Conservation (phyloP, 1,139 yeast genomes). For the Candida freyschussii region DNA sequence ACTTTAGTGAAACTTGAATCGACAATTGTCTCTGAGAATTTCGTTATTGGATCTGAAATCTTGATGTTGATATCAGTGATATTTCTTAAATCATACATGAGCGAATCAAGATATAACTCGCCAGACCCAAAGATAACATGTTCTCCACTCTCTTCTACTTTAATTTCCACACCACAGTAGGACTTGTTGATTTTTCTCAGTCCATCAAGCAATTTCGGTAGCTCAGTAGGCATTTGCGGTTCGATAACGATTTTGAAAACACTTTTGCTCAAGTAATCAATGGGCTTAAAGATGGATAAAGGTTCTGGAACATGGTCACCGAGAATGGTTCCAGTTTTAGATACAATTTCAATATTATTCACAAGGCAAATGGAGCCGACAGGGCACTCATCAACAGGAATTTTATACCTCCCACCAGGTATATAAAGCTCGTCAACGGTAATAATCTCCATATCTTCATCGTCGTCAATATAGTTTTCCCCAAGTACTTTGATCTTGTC, state of each 20-base stretch:
- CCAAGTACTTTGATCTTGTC: conserved; percentile 53
- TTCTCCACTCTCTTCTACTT: conserved; percentile 88
- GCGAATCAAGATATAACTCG: conserved; percentile 81
- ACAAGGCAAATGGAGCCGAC: conserved; percentile 67
- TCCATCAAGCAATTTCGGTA: conserved; percentile 68
- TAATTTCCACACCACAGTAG: conserved; percentile 61
- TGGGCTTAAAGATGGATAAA: conserved; percentile 36
- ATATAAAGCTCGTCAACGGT: conserved; percentile 48
- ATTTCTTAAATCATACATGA: conserved; percentile 71
- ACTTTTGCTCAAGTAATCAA: conserved; percentile 46
- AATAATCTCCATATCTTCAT: conserved; percentile 41
- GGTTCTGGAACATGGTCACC: conserved; percentile 24
- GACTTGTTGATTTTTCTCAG: conserved; percentile 56
- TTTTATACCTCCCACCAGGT: conserved; percentile 68
- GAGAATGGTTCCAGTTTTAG: conserved; percentile 55
- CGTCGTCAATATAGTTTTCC: conserved; percentile 46
- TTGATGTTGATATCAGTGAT: conserved; percentile 64
- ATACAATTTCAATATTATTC: conserved; percentile 53
- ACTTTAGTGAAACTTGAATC: conserved; percentile 67
- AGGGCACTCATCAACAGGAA: conserved; percentile 49
- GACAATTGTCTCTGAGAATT: conserved; percentile 72
- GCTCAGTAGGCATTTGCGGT: conserved; percentile 73
- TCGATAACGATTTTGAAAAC: conserved; percentile 81
- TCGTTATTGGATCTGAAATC: conserved; percentile 80
- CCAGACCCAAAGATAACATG: conserved; percentile 80